Percentiles rank a stretch among this genome's conserved stretches.
These are phyloP conservation scores for Heliamphora pulchella DNA, from an alignment of 179 eudicot genomes.

Conservation along the genomic window DNA sequence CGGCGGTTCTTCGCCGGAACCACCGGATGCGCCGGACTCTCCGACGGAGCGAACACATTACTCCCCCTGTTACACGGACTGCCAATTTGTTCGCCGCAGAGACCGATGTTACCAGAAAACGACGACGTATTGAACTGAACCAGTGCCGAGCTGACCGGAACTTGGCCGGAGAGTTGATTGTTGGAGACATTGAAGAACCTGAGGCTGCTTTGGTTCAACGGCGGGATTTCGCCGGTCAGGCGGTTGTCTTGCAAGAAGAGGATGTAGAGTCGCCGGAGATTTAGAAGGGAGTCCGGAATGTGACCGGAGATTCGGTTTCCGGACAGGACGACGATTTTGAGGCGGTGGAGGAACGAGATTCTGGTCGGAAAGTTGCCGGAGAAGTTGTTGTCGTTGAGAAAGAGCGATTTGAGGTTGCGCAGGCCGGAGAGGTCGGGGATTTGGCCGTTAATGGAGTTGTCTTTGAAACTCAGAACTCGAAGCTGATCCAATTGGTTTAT, in stretches of 20 bases:
- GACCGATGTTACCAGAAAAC: slow-evolving; percentile 38
- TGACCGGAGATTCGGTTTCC: slow-evolving; percentile 43
- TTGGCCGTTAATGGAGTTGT: slow-evolving; percentile 57
- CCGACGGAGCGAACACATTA: slow-evolving; percentile 13
- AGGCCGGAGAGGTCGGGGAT: slow-evolving; percentile 57
- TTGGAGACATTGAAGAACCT: slow-evolving; percentile 56
- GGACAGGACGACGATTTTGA: slow-evolving; percentile 55
- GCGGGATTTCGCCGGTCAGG: slow-evolving; percentile 51
- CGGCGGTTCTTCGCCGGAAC: not conserved
- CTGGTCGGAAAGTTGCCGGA: slow-evolving; percentile 54
- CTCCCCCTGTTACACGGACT: slow-evolving; percentile 20
- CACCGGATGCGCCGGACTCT: slow-evolving; percentile 13
- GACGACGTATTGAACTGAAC: slow-evolving; percentile 49
- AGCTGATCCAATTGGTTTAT: slow-evolving; percentile 56
- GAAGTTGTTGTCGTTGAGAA: slow-evolving; percentile 51
- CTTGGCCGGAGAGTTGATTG: slow-evolving; percentile 50
- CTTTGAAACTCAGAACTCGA: slow-evolving; percentile 61
- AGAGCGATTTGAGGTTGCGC: slow-evolving; percentile 51
- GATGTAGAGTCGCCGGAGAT: slow-evolving; percentile 37
- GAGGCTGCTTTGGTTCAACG: slow-evolving; percentile 51
- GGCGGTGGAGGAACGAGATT: slow-evolving; percentile 41
- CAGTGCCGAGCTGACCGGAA: slow-evolving; percentile 54
- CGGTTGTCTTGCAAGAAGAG: slow-evolving; percentile 51
- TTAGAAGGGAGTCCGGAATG: slow-evolving; percentile 39
- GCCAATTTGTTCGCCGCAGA: slow-evolving; percentile 50